Percentiles rank a stretch among this genome's conserved stretches.
These are phyloP conservation scores for Fusarium sp. DNA, from an alignment of 2,329 filamentous ascomycete genomes.

Conservation along the genomic window DNA sequence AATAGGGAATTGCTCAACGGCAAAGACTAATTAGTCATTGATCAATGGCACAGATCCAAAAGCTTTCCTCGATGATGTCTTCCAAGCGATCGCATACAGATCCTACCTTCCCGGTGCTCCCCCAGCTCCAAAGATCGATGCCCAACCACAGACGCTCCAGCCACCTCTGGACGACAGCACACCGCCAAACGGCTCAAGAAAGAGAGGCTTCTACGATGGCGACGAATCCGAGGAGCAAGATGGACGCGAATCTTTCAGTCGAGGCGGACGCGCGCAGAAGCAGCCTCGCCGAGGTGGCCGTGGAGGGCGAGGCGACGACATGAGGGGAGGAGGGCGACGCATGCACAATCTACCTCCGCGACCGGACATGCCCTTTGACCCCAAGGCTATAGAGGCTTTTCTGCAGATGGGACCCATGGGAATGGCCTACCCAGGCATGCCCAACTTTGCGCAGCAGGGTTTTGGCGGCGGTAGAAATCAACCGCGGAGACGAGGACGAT, in stretches of 20 bases:
- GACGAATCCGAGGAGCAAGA: conserved; percentile 33
- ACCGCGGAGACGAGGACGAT: conserved; percentile 59
- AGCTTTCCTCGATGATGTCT: conserved; percentile 75
- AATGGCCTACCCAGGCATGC: conserved; percentile 53
- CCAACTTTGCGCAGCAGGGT: conserved; percentile 50
- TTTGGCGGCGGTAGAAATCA: conserved; percentile 37
- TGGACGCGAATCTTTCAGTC: conserved; percentile 39
- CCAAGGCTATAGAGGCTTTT: conserved; percentile 68
- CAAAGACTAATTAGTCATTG: conserved; percentile 32
- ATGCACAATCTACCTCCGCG: conserved; percentile 31
- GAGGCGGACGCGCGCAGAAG: conserved; percentile 62
- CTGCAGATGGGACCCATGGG: conserved; percentile 69
- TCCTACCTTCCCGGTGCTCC: conserved; percentile 66
- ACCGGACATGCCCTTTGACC: conserved; percentile 59
- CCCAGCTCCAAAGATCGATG: conserved; percentile 49
- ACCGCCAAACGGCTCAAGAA: conserved; percentile 43
- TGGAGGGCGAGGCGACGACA: conserved; percentile 41
- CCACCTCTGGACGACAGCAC: conserved; percentile 30
- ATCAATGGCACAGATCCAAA: conserved; percentile 46
- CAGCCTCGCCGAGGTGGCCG: conserved; percentile 65
- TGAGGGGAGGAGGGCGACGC: conserved; percentile 29
- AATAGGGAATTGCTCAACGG: not conserved
- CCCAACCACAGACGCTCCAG: conserved; percentile 25
- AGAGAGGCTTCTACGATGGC: conserved; percentile 50
- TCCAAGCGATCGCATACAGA: conserved; percentile 70